These are phyloP conservation scores for Lepidium didymum DNA, from an alignment of 345 rosid species.

Conservation along the genomic window DNA sequence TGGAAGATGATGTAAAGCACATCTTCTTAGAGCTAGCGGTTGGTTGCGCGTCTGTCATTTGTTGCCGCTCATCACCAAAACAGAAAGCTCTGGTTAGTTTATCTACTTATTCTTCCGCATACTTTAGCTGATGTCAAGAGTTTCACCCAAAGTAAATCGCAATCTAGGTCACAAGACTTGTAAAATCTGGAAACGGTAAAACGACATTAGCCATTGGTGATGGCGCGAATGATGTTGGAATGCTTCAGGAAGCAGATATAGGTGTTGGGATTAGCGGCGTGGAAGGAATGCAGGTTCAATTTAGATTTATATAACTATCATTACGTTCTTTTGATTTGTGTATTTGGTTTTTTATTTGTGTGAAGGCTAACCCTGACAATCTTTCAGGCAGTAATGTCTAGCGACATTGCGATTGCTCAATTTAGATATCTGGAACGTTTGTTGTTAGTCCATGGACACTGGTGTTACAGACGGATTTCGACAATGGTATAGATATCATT, in stretches of 20 bases:
- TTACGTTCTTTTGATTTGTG: background rate
- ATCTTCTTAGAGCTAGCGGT: constrained; percentile 69
- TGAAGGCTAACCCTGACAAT: background rate
- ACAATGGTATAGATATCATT: constrained; percentile 60
- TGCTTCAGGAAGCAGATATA: constrained; percentile 98
- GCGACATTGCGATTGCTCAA: constrained; percentile 92
- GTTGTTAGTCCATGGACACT: constrained; percentile 94
- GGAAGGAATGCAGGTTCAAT: constrained; percentile 94
- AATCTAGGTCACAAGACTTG: constrained; percentile 81
- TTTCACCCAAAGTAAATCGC: constrained; percentile 11
- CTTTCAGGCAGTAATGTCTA: constrained; percentile 90
- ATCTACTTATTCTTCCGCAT: background rate
- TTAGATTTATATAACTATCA: background rate
- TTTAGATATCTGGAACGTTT: constrained; percentile 79
- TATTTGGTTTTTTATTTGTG: background rate
- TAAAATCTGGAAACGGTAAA: constrained; percentile 71
- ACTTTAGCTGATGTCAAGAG: background rate
- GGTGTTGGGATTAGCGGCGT: constrained; percentile 95
- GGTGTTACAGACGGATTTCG: constrained; percentile 91
- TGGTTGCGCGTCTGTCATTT: constrained; percentile 87
- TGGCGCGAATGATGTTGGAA: constrained; percentile 98
- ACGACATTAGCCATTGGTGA: constrained; percentile 91
- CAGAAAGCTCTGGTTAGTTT: constrained; percentile 86
- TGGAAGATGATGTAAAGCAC: constrained; percentile 65
- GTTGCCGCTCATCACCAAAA: constrained; percentile 95